phyloP scores from a whole-genome alignment of 441 rosid species.

The Corymbia citriodora region DNA sequence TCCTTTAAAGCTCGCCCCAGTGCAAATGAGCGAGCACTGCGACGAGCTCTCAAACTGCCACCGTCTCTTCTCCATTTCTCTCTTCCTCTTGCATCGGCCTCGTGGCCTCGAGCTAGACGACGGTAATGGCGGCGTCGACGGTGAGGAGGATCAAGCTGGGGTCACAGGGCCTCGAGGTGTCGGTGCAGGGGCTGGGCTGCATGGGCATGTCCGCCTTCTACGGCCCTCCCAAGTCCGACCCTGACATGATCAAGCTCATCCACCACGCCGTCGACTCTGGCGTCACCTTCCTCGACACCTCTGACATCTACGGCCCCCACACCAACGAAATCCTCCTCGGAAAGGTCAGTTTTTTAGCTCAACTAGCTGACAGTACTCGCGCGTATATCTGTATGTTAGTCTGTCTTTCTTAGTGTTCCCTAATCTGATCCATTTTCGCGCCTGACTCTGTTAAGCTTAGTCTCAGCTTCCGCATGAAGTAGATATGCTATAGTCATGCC shows the following conservation, averaged over 20 bases:
- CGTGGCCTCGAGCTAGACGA: neutral
- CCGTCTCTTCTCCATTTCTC: neutral
- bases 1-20: too few relatives aligned
- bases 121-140: neutral
- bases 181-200: slow-evolving; percentile 11
- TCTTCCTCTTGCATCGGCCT: neutral
- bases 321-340: slow-evolving; percentile 11
- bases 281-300: slow-evolving; percentile 12
- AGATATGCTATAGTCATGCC: too few relatives aligned
- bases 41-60: too few relatives aligned
- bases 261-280: slow-evolving; percentile 2
- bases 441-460: neutral
- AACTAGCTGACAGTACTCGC: too few relatives aligned
- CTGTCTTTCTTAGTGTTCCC: too few relatives aligned
- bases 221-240: slow-evolving; percentile 1
- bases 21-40: too few relatives aligned
- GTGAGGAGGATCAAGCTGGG: slow-evolving; percentile 9
- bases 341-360: neutral
- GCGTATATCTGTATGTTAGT: too few relatives aligned
- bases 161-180: neutral
- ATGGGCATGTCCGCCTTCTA: neutral
- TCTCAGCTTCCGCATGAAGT: neutral
- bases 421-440: neutral
- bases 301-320: slow-evolving; percentile 5
- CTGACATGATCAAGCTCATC: slow-evolving; percentile 2